phyloP scores from a whole-genome alignment of 78 protist species.

The Dictyostelium citrinum region DNA sequence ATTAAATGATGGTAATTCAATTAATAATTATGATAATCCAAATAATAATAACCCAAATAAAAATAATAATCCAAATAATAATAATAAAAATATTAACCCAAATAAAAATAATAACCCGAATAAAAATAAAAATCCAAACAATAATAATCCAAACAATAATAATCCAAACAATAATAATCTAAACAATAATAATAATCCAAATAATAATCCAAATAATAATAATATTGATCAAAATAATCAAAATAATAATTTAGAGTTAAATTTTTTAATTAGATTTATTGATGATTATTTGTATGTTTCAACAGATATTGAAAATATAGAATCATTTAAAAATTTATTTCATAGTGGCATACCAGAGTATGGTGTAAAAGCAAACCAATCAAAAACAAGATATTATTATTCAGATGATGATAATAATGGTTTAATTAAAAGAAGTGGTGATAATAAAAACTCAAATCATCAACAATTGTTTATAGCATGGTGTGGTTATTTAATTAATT shows the following conservation, averaged over 20 bases:
- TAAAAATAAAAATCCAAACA: not conserved
- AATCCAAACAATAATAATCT: not conserved
- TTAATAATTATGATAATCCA: no score
- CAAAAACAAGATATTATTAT: not conserved
- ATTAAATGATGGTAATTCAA: not conserved
- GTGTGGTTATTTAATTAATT: conserved; percentile 25
- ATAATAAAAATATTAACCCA: not conserved
- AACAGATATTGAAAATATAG: not conserved
- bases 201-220: not conserved
- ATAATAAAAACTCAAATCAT: not conserved
- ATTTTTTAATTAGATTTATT: conserved; percentile 9
- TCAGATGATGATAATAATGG: not conserved
- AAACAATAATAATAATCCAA: not conserved
- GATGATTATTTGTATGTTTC: conserved; percentile 33
- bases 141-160: not conserved
- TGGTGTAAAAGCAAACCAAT: not conserved
- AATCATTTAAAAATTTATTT: not conserved
- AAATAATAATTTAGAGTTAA: not conserved
- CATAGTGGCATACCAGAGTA: not conserved
- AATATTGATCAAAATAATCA: not conserved
- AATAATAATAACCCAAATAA: not conserved
- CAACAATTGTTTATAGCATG: not conserved
- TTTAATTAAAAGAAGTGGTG: not conserved
- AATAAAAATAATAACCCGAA: not conserved
- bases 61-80: not conserved